A percentile compares a stretch with the other conserved stretches of the same genome.
phyloP scores from a whole-genome alignment of 352 stramenopile species.

The Aphanomyces invadans region DNA sequence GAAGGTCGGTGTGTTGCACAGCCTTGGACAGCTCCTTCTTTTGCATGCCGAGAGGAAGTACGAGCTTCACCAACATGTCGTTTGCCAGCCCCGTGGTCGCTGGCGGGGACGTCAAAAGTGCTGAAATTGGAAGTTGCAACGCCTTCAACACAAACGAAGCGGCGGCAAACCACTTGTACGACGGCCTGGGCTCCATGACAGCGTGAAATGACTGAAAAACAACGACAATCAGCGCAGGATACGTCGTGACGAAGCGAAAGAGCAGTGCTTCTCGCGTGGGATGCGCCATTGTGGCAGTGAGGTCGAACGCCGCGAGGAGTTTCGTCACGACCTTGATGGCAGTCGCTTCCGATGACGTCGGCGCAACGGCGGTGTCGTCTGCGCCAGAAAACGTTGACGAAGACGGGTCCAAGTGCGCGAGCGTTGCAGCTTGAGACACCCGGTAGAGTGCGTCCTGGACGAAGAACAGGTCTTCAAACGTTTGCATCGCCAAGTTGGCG shows the following conservation, averaged over 20 bases:
- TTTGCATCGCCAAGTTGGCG: conserved; percentile 31
- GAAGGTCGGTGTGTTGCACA: conserved; percentile 62
- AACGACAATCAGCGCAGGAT: conserved; percentile 50
- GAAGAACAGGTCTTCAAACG: conserved; percentile 60
- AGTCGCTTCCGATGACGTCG: not conserved
- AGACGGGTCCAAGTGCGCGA: not conserved
- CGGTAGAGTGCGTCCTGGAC: conserved; percentile 44
- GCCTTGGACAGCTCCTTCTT: conserved; percentile 70
- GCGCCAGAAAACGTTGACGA: not conserved
- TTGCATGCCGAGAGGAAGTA: conserved; percentile 56
- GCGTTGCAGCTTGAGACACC: conserved; percentile 28
- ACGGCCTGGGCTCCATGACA: conserved; percentile 63
- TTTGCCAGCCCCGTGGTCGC: not conserved
- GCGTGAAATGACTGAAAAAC: conserved; percentile 49
- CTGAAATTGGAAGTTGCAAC: conserved; percentile 41
- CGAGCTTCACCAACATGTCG: conserved; percentile 44
- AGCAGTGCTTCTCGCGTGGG: conserved; percentile 47
- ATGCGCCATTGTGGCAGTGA: conserved; percentile 50
- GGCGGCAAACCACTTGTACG: conserved; percentile 72
- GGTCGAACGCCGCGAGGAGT: conserved; percentile 48
- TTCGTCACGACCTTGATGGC: conserved; percentile 55
- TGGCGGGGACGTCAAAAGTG: conserved; percentile 28
- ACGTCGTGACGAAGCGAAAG: conserved; percentile 45
- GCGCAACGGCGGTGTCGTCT: not conserved
- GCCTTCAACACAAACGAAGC: conserved; percentile 62